Evolutionary conservation across 2,329 filamentous ascomycete genomes (phyloP).

Genomic region (Immersiporthe knoxdaviesiana): DNA sequence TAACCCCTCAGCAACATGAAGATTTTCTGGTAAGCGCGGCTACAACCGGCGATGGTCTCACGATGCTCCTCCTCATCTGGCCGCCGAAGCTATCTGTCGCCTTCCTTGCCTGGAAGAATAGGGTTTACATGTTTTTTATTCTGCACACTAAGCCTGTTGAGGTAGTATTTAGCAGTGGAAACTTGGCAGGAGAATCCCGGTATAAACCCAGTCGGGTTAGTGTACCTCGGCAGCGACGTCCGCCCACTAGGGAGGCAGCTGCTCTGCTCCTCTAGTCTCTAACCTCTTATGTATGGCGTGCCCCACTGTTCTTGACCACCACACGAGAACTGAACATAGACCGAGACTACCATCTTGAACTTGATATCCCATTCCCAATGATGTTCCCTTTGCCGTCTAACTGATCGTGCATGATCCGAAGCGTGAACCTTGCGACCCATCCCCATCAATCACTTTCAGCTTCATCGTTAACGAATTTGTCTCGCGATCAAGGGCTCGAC

Average conservation of each 20-base stretch:
- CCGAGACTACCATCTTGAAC: too few relatives aligned
- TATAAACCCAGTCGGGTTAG: neutral
- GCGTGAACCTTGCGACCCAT: too few relatives aligned
- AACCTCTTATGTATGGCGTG: too few relatives aligned
- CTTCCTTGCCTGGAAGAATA: neutral
- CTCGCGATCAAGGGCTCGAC: too few relatives aligned
- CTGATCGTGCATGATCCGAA: too few relatives aligned
- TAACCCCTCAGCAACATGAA: conserved; percentile 27
- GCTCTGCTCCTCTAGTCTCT: neutral
- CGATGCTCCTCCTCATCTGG: conserved; percentile 19
- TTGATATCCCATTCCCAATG: neutral
- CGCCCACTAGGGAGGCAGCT: neutral
- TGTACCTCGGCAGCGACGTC: neutral
- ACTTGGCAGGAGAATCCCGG: neutral
- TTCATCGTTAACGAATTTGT: too few relatives aligned
- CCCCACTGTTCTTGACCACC: too few relatives aligned
- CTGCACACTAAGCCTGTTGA: neutral
- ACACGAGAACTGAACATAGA: too few relatives aligned
- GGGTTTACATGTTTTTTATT: neutral
- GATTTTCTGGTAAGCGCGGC: conserved; percentile 9
- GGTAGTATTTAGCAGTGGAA: neutral
- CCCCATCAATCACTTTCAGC: too few relatives aligned
- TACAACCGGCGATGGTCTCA: conserved; percentile 23
- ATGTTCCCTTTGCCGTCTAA: too few relatives aligned
- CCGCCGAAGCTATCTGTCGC: conserved; percentile 24